A percentile compares a stretch with the other conserved stretches of the same genome.
phyloP scores from a whole-genome alignment of 257 asterid genomes.

The Echium plantagineum region DNA sequence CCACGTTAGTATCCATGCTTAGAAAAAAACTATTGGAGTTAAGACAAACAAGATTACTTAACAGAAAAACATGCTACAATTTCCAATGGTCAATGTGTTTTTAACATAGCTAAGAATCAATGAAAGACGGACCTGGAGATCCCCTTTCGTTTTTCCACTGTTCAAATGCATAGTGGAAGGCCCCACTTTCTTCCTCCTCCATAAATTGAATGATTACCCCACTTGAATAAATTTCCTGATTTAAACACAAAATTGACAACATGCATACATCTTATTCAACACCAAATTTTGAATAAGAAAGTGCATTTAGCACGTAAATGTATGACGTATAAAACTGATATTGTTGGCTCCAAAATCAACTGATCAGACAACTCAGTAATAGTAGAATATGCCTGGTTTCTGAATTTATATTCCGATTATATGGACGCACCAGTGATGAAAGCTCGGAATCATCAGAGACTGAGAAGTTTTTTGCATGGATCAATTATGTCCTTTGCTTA shows the following conservation, averaged over 20 bases:
- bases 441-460: too few species aligned
- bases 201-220: slow-evolving; percentile 84
- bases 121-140: slow-evolving; percentile 64
- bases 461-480: neutral
- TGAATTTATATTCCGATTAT: too few species aligned
- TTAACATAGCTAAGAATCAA: slow-evolving; percentile 8
- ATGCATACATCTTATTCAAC: slow-evolving; percentile 9
- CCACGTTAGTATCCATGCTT: too few species aligned
- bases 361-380: neutral
- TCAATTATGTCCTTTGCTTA: neutral
- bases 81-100: neutral
- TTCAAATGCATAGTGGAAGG: slow-evolving; percentile 91
- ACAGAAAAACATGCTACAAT: neutral
- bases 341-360: too few species aligned
- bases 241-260: slow-evolving; percentile 36
- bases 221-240: slow-evolving; percentile 77
- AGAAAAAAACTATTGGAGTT: too few species aligned
- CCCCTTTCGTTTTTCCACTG: slow-evolving; percentile 75
- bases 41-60: too few species aligned
- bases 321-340: too few species aligned
- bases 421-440: too few species aligned
- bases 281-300: neutral
- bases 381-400: neutral
- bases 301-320: neutral
- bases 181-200: slow-evolving; percentile 82